Evolutionary conservation across 2,329 filamentous ascomycete species (phyloP), one percentile per base, ranked within the genome.

Genomic region (Sclerotinia spermophila): DNA sequence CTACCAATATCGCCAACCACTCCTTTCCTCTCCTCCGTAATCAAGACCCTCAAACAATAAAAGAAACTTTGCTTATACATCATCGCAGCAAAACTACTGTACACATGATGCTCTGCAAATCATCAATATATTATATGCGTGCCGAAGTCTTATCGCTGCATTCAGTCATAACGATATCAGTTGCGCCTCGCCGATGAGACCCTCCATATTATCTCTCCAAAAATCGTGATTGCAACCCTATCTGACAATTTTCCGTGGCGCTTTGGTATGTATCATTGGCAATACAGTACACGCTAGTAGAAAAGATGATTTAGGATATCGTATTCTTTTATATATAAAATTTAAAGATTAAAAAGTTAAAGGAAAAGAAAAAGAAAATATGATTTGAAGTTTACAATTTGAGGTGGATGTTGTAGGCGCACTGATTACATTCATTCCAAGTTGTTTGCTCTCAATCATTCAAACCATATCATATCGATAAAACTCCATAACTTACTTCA

Each of bases 221-320:
- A 38, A 51, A 27, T 38, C 21, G 45, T 66, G 48, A 42, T 66
- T 40, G 62, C 45, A 38, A 66, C 42, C 62, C 42, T 64, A 64
- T 55, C 24, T 48, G 8, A 44, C 33, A 66, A 27, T 42, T 19
- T 30, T 35, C 33, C 48, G 21, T 19, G n/a, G 38, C 24, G 33
- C 8, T 35, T n/a, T 42, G 51, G 17, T 15, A 21, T 35, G 62
- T 48, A 35, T 30, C 27, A 38, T 66, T 33, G 17, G 15, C 21
- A n/a, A n/a, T n/a, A n/a, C n/a, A n/a, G n/a, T n/a, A n/a, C 33
- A 58, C 33, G 33, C 33, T 30, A 53, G 48, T 53, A 4, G 48
- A 7, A 27, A 27, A 2, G 13, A 53, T 17, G 15, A 15, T 53
- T 5, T 53, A 53, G 48, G n/a, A 30, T 27, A 53, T 53, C 5